phyloP scores from a whole-genome alignment of 345 rosid genomes.

The Eucalyptus decipiens region DNA sequence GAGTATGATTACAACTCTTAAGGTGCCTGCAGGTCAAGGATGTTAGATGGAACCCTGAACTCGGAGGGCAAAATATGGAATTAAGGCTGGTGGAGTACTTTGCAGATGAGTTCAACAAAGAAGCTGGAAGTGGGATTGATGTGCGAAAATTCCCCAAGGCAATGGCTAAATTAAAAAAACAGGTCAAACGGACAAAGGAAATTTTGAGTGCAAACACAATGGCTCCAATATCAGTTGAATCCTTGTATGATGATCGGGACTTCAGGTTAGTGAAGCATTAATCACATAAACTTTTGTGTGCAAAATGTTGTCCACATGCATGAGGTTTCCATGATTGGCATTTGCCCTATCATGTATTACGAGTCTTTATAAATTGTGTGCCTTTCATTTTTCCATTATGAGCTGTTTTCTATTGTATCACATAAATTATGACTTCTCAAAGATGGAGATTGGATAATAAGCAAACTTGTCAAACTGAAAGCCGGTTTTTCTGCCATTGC shows the following conservation, averaged over 20 bases:
- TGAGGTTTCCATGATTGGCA: not conserved
- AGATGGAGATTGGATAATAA: not conserved
- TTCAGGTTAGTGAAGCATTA: conserved; percentile 49
- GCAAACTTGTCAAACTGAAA: not conserved
- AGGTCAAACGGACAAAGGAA: conserved; percentile 97
- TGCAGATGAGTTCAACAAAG: conserved; percentile 93
- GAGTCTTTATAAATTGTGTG: not conserved
- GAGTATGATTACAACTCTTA: not conserved
- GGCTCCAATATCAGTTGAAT: conserved; percentile 95
- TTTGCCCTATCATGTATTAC: not conserved
- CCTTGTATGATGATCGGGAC: conserved; percentile 84
- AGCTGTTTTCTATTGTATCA: not conserved
- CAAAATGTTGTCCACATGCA: not conserved
- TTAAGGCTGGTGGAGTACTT: conserved; percentile 74
- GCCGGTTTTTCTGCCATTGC: not conserved
- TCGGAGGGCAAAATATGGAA: conserved; percentile 95
- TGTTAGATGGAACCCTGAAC: conserved; percentile 93
- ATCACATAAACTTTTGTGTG: not conserved
- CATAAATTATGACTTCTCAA: not conserved
- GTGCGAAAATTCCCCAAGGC: conserved; percentile 91
- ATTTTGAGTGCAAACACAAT: conserved; percentile 85
- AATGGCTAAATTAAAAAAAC: conserved; percentile 98
- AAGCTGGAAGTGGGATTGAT: conserved; percentile 80
- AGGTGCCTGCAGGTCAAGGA: conserved; percentile 66
- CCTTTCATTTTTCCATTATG: not conserved